These are phyloP conservation scores for Fusarium sp. DNA, from an alignment of 2,329 filamentous ascomycete species.

Conservation along the genomic window DNA sequence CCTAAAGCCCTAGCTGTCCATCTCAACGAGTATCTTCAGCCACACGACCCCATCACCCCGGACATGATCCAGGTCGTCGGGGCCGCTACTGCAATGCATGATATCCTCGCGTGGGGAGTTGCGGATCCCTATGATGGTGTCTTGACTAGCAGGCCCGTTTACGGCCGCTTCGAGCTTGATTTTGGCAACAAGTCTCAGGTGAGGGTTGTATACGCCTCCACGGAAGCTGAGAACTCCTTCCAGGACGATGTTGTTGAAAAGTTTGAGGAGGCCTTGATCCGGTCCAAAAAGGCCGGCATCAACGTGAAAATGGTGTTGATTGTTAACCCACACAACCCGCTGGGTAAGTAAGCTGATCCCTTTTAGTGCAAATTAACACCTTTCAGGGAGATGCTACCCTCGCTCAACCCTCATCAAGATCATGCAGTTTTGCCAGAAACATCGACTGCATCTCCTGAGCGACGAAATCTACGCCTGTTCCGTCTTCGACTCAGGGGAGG, in stretches of 20 bases:
- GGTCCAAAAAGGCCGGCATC: constrained; percentile 50
- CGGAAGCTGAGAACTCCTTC: constrained; percentile 57
- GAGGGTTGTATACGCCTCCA: constrained; percentile 58
- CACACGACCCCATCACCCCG: constrained; percentile 43
- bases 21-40: constrained; percentile 53
- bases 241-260: constrained; percentile 56
- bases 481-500: constrained; percentile 55
- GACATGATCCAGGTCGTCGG: constrained; percentile 50
- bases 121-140: constrained; percentile 54
- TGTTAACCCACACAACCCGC: constrained; percentile 65
- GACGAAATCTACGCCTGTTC: constrained; percentile 70
- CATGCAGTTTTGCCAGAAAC: constrained; percentile 62
- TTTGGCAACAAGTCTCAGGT: constrained; percentile 57
- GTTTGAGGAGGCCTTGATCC: constrained; percentile 58
- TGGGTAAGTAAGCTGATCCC: constrained; percentile 48
- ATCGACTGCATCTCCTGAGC: constrained; percentile 65
- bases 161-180: constrained; percentile 63
- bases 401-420: constrained; percentile 55
- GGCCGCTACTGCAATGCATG: constrained; percentile 54
- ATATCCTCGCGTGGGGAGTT: constrained; percentile 54
- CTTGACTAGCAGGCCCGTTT: constrained; percentile 55
- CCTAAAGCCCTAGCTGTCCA: constrained; percentile 50
- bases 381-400: constrained; percentile 56
- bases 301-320: constrained; percentile 61
- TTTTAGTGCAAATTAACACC: constrained; percentile 16